phyloP scores from a whole-genome alignment of 768 basidiomycete species.

The Cystofilobasidium ferigula region DNA sequence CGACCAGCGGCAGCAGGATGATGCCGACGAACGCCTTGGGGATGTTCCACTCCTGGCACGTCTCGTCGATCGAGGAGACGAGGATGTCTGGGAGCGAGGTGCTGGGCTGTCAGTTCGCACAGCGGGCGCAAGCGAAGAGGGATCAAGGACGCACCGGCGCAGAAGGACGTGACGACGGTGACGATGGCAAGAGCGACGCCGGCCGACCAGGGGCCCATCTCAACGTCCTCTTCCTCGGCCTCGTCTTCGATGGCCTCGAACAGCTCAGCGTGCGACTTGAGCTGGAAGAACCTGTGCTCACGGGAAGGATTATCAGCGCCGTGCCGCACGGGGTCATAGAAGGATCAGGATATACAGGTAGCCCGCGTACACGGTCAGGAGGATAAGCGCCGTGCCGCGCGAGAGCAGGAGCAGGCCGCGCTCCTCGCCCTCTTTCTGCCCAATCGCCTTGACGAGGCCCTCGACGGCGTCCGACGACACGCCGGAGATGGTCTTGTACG shows the following conservation, averaged over 20 bases:
- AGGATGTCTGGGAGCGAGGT: slow-evolving; percentile 13
- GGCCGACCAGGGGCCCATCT: slow-evolving; percentile 29
- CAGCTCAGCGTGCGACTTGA: slow-evolving; percentile 24
- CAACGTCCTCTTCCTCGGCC: slow-evolving; percentile 26
- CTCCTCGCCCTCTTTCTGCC: slow-evolving; percentile 5
- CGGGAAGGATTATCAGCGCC: not conserved
- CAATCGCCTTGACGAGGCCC: not conserved
- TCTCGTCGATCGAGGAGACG: slow-evolving; percentile 23
- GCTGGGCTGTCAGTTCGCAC: no score
- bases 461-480: not conserved
- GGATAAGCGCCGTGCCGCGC: slow-evolving; percentile 22
- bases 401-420: slow-evolving; percentile 16
- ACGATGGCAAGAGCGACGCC: slow-evolving; percentile 30
- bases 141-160: slow-evolving; percentile 23
- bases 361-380: slow-evolving; percentile 16
- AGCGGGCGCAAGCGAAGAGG: not conserved
- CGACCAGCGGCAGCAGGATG: slow-evolving; percentile 24
- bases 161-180: slow-evolving; percentile 32
- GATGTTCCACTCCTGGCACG: slow-evolving; percentile 29
- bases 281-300: slow-evolving; percentile 10
- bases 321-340: not conserved
- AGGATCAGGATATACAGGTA: not conserved
- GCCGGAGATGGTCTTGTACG: not conserved
- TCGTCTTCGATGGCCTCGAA: slow-evolving; percentile 23
- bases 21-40: slow-evolving; percentile 22